Percentiles rank a stretch among this genome's conserved stretches.
Evolutionary conservation across 768 basidiomycete genomes (phyloP).

Genomic region (Naganishia antarctica): DNA sequence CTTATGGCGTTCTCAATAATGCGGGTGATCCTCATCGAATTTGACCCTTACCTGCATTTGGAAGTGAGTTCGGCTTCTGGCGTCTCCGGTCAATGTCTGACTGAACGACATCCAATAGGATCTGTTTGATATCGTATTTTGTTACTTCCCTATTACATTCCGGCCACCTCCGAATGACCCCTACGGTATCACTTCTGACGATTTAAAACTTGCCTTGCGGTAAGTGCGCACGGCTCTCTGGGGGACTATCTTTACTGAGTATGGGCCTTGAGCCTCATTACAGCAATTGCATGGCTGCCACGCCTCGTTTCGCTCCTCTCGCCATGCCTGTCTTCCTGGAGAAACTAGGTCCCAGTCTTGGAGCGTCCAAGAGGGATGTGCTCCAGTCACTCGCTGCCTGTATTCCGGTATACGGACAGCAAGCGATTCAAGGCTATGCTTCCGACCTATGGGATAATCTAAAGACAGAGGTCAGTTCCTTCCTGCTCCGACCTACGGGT

Average conservation of each 20-base stretch:
- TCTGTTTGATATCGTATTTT: slow-evolving; percentile 90
- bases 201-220: slow-evolving; percentile 64
- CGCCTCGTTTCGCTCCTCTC: slow-evolving; percentile 72
- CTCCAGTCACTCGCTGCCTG: slow-evolving; percentile 70
- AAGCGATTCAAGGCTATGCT: slow-evolving; percentile 60
- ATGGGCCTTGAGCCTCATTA: not conserved
- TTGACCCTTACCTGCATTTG: slow-evolving; percentile 66
- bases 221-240: not conserved
- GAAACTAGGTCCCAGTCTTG: slow-evolving; percentile 77
- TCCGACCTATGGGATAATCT: slow-evolving; percentile 82
- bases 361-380: slow-evolving; percentile 81
- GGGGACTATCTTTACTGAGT: slow-evolving; percentile 36
- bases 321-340: slow-evolving; percentile 86
- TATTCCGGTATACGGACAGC: slow-evolving; percentile 76
- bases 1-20: slow-evolving; percentile 82
- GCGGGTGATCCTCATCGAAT: slow-evolving; percentile 79
- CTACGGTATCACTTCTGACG: slow-evolving; percentile 82
- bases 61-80: slow-evolving; percentile 60
- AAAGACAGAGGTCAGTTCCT: slow-evolving; percentile 69
- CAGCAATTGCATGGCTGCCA: slow-evolving; percentile 66
- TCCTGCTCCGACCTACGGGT: slow-evolving; percentile 4
- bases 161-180: slow-evolving; percentile 89
- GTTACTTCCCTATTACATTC: slow-evolving; percentile 98
- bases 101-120: slow-evolving; percentile 54
- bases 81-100: not conserved